Base-by-base conservation (phyloP, 2,329 filamentous ascomycete species). In the Rutstroemia sp. region DNA sequence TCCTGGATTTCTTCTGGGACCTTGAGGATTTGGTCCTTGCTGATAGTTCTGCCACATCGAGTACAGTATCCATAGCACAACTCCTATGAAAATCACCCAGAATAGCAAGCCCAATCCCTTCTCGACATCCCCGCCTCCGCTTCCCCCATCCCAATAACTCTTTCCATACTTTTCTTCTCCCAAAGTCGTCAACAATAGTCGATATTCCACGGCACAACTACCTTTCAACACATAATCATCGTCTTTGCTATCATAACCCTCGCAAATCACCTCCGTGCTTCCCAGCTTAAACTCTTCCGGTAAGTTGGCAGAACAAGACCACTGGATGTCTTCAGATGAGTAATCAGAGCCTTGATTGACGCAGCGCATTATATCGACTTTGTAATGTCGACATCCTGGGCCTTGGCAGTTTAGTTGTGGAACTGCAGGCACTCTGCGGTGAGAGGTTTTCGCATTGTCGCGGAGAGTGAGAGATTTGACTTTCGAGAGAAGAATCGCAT, bases 191-290 rank as follows among this genome's bases (percentile, higher is more conserved):
- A 97, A 75, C 0, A 87, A 71, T 6, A 97, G 73, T 14, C 86
- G 79, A 72, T 97, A 97, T 73, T 96, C 90, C 23, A 96, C 92
- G 14, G 88, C 94, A 72, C 92, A 97, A 71, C 88, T 94, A 21
- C 94, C 94, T 67, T 88, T 91, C 54, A 97, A 74, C n/a, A 97
- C 81, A 71, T 90, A 95, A 0, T 83, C 83, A 70, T 97, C 94
- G 48, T 92, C 82, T 0, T 86, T 73, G 14, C 75, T 78, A 57
- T 81, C 76, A 73, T 96, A 97, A 10, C 94, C 92, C 69, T 99
- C 92, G 71, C 94, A 99, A 10, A 91, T 77, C 55, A 97, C 92
- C 60, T 97, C 92, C 10, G 92, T 96, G 59, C 81, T 80, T 57
- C 90, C 92, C 27, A 97, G 82, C 71, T 80, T 81, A 61, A 87